A percentile compares a stretch with the other conserved stretches of the same genome.
phyloP scores from a whole-genome alignment of 2,329 filamentous ascomycete genomes.

The Tolypocladium capitatum region DNA sequence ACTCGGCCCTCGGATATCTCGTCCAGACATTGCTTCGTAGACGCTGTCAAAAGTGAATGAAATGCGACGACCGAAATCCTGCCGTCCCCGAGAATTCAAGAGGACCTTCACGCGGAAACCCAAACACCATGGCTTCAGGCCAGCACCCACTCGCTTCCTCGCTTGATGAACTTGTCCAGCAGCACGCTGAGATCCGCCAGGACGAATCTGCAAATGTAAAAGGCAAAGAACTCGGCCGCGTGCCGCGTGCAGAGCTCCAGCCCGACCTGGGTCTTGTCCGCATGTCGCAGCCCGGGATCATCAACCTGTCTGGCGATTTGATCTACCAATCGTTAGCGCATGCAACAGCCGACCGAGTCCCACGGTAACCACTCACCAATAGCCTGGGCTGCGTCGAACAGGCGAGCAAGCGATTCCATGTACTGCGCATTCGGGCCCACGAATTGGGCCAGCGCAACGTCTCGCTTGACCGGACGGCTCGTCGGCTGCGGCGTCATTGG shows the following conservation, averaged over 20 bases:
- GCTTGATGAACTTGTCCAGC: constrained; percentile 94
- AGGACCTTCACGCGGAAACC: background rate
- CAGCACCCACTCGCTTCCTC: constrained; percentile 83
- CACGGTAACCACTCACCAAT: constrained; percentile 51
- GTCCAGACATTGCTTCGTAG: background rate
- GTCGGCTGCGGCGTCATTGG: constrained; percentile 60
- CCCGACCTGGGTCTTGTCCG: constrained; percentile 87
- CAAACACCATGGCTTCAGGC: background rate
- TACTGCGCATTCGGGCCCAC: constrained; percentile 78
- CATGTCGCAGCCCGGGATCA: constrained; percentile 82
- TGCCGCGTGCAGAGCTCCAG: constrained; percentile 87
- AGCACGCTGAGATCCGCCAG: constrained; percentile 70
- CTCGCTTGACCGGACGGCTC: constrained; percentile 57
- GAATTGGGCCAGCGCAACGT: constrained; percentile 56
- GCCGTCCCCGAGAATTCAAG: background rate
- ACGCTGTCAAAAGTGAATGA: background rate
- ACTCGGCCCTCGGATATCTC: background rate
- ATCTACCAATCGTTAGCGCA: constrained; percentile 38
- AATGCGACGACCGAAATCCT: background rate
- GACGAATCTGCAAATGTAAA: constrained; percentile 94
- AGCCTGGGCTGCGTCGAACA: constrained; percentile 88
- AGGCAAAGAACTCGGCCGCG: constrained; percentile 93
- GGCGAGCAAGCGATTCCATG: constrained; percentile 75
- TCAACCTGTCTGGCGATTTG: constrained; percentile 94
- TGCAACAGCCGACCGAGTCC: too few relatives aligned